Base-by-base conservation (phyloP, 371 early-diverging fungal species). In the Rhizomucor miehei region DNA sequence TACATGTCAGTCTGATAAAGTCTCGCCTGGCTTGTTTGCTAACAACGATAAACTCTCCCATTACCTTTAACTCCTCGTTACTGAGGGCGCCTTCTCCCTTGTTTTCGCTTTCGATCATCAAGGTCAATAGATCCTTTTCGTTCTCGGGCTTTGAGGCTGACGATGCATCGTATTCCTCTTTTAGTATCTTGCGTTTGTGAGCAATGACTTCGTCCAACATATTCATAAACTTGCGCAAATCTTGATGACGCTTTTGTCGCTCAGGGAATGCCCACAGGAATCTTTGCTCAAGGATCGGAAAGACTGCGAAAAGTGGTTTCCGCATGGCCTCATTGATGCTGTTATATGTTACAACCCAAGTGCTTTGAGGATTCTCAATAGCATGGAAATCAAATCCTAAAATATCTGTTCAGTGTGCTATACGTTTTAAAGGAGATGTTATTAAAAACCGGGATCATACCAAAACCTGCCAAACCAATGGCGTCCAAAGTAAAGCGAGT, bases 81-180 rank as follows among this genome's bases (percentile, higher is more conserved):
- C 72, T 48, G 45, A 73, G 20, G 14, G 48, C 60, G 9, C 52
- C 65, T 12, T 41, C 41, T 3, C 41, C 19, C 14, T 41, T 19
- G 12, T 41, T 19, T 41, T 41, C 41, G 44, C 69, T 62, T 56
- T 80, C 76, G 40, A 82, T 67, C 80, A 84, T 75, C 58, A 84
- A 55, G 1, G 82, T 73, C 37, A 82, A 62, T 47, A 82, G 51
- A 36, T 82, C 82, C 11, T 63, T 73, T 40, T 76, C 75, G 37
- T 65, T 73, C 17, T 82, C 81, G 6, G 44, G 54, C 8, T 55
- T 29, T 66, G 6, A 20, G 14, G 37, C 44, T n/a, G n/a, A n/a
- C n/a, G n/a, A n/a, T n/a, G 0, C 54, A 49, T 14, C 23, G 4
- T 66, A 57, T 13, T 59, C 56, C 24, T 61, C 62, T 16, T 75